Conservation (phyloP, 2,329 filamentous ascomycete species). For the Fusarium mangiferae region DNA sequence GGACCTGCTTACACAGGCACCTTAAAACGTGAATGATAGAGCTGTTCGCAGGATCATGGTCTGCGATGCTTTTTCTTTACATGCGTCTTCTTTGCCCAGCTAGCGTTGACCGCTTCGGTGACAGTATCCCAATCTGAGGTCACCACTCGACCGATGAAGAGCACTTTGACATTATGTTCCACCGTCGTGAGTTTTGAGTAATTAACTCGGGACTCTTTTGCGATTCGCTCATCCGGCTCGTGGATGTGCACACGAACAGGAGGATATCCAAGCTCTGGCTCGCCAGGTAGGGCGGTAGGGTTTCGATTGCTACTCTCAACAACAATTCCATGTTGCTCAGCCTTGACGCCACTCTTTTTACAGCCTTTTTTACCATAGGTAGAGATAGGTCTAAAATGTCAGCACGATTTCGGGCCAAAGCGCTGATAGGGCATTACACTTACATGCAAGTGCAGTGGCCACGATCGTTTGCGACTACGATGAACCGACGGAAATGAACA, state of each 20-base stretch:
- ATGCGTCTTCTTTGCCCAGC: slow-evolving; percentile 60
- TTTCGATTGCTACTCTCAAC: slow-evolving; percentile 49
- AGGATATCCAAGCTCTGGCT: slow-evolving; percentile 60
- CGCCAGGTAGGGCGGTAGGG: slow-evolving; percentile 50
- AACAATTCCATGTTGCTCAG: slow-evolving; percentile 65
- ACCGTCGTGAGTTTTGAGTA: slow-evolving; percentile 67
- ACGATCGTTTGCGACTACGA: slow-evolving; percentile 62
- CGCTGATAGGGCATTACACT: slow-evolving; percentile 37
- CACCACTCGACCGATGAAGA: slow-evolving; percentile 63
- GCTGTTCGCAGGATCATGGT: slow-evolving; percentile 13
- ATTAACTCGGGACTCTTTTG: slow-evolving; percentile 64
- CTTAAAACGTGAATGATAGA: slow-evolving; percentile 41
- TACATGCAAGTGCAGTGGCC: slow-evolving; percentile 68
- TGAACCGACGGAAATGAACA: slow-evolving; percentile 63
- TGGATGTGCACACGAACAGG: slow-evolving; percentile 58
- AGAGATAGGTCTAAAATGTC: slow-evolving; percentile 59
- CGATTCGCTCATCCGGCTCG: slow-evolving; percentile 57
- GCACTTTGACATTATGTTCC: slow-evolving; percentile 67
- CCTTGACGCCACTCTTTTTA: slow-evolving; percentile 63
- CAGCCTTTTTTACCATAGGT: slow-evolving; percentile 66
- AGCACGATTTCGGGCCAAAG: slow-evolving; percentile 1
- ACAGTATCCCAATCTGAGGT: slow-evolving; percentile 55
- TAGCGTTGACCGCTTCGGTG: slow-evolving; percentile 57
- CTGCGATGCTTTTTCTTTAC: slow-evolving; percentile 45
- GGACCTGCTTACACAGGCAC: slow-evolving; percentile 33